phyloP scores from a whole-genome alignment of 345 rosid genomes.

The Hevea brasiliensis region DNA sequence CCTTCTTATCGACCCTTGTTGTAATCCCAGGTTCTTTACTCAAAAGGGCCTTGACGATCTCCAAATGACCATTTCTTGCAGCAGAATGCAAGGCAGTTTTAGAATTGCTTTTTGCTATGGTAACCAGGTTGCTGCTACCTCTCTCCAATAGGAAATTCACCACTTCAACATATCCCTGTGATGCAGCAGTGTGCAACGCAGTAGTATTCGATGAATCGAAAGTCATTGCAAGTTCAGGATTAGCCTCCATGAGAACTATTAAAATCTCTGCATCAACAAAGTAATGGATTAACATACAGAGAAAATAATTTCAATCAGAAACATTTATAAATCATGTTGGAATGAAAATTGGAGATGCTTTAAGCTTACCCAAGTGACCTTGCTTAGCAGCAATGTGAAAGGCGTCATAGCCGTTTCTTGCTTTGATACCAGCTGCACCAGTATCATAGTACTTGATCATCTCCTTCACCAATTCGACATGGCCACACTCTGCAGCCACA shows the following conservation, averaged over 20 bases:
- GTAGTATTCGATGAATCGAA: constrained; percentile 73
- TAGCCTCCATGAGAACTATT: constrained; percentile 61
- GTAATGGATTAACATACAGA: background rate
- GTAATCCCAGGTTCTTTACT: constrained; percentile 54
- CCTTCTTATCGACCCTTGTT: constrained; percentile 64
- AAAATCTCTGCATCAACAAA: constrained; percentile 49
- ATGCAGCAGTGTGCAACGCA: constrained; percentile 75
- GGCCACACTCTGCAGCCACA: constrained; percentile 77
- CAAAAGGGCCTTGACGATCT: constrained; percentile 65
- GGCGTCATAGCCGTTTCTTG: constrained; percentile 82
- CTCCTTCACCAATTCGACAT: constrained; percentile 59
- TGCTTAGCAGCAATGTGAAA: constrained; percentile 89
- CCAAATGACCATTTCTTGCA: constrained; percentile 80
- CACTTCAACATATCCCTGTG: constrained; percentile 72
- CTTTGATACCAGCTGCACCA: constrained; percentile 58
- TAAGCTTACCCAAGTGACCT: constrained; percentile 63
- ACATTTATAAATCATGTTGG: background rate
- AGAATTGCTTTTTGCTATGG: constrained; percentile 67
- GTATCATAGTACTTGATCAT: constrained; percentile 58
- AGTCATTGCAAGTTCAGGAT: constrained; percentile 71
- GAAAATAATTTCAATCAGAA: background rate
- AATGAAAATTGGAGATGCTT: background rate
- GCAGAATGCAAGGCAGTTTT: constrained; percentile 86
- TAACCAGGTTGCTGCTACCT: constrained; percentile 48
- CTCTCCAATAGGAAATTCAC: constrained; percentile 65